Conservation (phyloP, 2,329 filamentous ascomycete species). For the Hypoxylon rubiginosum region DNA sequence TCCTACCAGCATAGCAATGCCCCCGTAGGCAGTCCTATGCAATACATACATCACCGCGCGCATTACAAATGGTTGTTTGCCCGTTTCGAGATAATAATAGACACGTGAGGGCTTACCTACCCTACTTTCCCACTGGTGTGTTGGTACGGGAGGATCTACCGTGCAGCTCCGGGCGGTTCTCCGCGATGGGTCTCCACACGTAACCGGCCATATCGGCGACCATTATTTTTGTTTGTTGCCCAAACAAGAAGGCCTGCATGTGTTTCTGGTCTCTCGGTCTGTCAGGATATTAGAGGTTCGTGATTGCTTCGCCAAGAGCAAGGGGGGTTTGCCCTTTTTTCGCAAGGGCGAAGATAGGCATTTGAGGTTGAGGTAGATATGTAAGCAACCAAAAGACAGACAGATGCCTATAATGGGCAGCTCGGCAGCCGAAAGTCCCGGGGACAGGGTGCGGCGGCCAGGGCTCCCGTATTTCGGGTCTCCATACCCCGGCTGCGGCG, state of each 20-base stretch:
- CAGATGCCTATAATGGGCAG: too few relatives aligned
- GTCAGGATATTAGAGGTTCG: slow-evolving; percentile 12
- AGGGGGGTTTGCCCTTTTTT: neutral
- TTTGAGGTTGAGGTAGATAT: neutral
- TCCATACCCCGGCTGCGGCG: slow-evolving; percentile 32
- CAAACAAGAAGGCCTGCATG: neutral
- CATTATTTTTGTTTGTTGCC: slow-evolving; percentile 25
- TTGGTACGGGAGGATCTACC: slow-evolving; percentile 13
- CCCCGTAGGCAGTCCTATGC: neutral
- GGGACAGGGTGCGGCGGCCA: neutral
- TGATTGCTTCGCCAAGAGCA: slow-evolving; percentile 2
- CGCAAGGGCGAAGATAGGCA: neutral
- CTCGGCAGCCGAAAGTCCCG: neutral
- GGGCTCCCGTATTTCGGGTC: slow-evolving; percentile 2
- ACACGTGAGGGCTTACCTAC: neutral
- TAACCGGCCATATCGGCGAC: slow-evolving; percentile 28
- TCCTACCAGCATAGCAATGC: neutral
- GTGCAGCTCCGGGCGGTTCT: slow-evolving; percentile 21
- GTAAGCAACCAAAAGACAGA: neutral
- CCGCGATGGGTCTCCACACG: slow-evolving; percentile 27
- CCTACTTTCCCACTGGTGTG: neutral
- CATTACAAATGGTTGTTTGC: neutral
- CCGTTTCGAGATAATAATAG: neutral
- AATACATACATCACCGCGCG: neutral
- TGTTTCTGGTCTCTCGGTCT: slow-evolving; percentile 18